Base-by-base conservation (phyloP, 2,329 filamentous ascomycete genomes). In the Exophiala lecanii-corni region DNA sequence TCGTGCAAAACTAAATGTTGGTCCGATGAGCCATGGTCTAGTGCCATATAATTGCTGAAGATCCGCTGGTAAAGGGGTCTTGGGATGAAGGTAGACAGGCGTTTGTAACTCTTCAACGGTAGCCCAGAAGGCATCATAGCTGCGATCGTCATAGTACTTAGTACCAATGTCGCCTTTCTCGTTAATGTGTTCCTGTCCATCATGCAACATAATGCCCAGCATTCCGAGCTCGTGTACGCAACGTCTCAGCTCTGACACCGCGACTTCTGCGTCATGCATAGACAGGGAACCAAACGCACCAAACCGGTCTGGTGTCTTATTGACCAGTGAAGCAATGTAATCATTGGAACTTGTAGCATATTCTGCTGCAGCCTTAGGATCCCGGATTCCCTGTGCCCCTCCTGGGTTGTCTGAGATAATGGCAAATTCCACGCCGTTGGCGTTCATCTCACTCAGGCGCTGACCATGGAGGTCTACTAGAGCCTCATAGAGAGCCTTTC, bases 111-210 rank as follows among this genome's bases (percentile, higher is more conserved):
- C 36, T 9, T 49, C 42, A 6, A 47, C 51, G 0, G 40, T 43
- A 17, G 36, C 34, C 54, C 54, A 57, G 30, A 57, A 57, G 15
- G 70, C 58, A 51, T 79, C 76, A 68, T 74, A 84, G 45, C 75
- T 70, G 0, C 71, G 68, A 7, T 71, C 66, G 54, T 83, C 81
- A 63, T 82, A 83, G 26, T 33, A 36, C 10, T 33, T 18, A n/a
- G 39, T 36, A 9, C 13, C 13, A 13, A 43, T 19, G 12, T 10
- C 10, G 9, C 40, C 45, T 2, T 43, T 18, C 9, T 10, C 7
- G 7, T 19, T 17, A 9, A 39, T 4, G 13, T 39, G 43, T 19
- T 47, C 35, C 23, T 47, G 45, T 5, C 18, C 30, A n/a, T 43
- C 45, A n/a, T 47, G 25, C 4, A 47, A n/a, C 40, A 43, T 47